phyloP scores from a whole-genome alignment of 208 protist species.

The Sergeia podlipaevii region DNA sequence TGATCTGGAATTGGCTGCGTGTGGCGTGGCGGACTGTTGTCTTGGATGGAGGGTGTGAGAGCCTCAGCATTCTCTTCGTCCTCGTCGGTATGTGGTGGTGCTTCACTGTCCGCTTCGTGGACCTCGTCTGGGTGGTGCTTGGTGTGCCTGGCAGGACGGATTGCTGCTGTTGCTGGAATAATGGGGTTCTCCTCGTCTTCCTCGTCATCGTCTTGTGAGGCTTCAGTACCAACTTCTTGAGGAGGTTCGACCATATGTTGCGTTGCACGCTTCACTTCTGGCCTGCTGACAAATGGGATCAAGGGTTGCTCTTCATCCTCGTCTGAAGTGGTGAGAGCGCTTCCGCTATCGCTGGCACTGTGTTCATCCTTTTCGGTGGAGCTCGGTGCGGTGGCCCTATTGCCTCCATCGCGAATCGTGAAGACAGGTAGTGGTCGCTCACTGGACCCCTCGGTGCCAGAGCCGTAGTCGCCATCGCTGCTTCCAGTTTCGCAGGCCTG shows the following conservation, averaged over 20 bases:
- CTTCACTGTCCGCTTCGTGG: neutral
- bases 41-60: neutral
- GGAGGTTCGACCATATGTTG: neutral
- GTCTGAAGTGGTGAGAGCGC: too few relatives aligned
- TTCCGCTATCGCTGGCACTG: conserved; percentile 5
- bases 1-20: too few relatives aligned
- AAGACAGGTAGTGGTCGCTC: too few relatives aligned
- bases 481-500: too few relatives aligned
- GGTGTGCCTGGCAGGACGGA: conserved; percentile 2
- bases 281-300: conserved; percentile 11
- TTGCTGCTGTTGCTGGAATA: neutral
- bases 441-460: too few relatives aligned
- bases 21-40: neutral
- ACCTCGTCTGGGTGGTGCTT: neutral
- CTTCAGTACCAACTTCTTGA: neutral
- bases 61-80: conserved; percentile 18
- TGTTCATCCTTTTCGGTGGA: neutral
- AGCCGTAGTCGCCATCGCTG: too few relatives aligned
- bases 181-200: conserved; percentile 13
- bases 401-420: too few relatives aligned
- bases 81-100: neutral
- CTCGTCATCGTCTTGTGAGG: conserved; percentile 2
- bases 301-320: conserved; percentile 18
- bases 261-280: neutral
- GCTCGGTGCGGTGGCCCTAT: neutral